Base-by-base conservation (phyloP, 345 rosid genomes). In the Lumnitzera racemosa region DNA sequence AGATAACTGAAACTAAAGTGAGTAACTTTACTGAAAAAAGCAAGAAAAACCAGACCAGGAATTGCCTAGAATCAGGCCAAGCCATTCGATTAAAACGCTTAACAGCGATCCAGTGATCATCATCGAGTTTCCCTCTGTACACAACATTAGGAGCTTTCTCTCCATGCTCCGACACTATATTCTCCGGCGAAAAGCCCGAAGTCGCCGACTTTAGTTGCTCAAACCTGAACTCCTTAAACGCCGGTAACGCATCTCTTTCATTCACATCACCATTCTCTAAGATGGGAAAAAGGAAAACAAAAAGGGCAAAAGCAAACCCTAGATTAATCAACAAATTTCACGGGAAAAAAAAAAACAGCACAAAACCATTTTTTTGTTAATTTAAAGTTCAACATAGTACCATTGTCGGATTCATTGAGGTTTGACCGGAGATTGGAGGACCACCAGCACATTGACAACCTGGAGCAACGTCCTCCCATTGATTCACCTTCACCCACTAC, bases 401-500 rank as follows among this genome's bases (percentile, higher is more conserved):
- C 96, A 17, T 83, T 84, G 82, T 88, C 97, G 71, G 96, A 69
- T 27, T 78, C 82, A 59, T 80, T 66, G 76, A 69, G 83, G 75
- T 76, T 73, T 59, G 96, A 72, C 68, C 79, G 82, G 70, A 76
- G 82, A 82, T 82, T 74, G 56, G 83, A 73, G 58, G 92, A 85
- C 90, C 89, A 90, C 87, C 85, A 87, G 66, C 97, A 90, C 62
- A 88, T 76, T 51, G 97, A 85, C 59, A 83, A 64, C 73, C 83
- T 90, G 76, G 97, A 90, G 90, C 96, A 90, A 59, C 90, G 82
- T 79, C 72, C 81, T 79, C 96, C 97, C 97, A 90, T 90, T 81
- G 74, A 36, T 14, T 27, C 16, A 49, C 47, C 17, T 53, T 53
- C 25, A 17, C 27, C 20, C 43, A 36, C 43, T 27, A 27, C 31